These are phyloP conservation scores for Chlamydomonas incerta DNA, from an alignment of 139 green algal species.

Conservation along the genomic window DNA sequence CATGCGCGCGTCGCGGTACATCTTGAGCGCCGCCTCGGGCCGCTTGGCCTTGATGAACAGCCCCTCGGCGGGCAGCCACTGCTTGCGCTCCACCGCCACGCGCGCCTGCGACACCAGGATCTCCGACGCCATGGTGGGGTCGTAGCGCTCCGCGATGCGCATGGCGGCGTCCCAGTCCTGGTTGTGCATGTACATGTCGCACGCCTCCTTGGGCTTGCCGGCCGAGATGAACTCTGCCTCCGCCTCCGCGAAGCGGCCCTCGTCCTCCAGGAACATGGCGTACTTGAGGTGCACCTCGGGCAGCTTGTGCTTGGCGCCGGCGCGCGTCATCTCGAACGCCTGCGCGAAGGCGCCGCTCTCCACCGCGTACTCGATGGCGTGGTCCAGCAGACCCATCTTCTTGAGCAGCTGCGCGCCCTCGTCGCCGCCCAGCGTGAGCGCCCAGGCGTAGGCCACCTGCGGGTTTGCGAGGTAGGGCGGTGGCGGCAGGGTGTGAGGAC, in stretches of 20 bases:
- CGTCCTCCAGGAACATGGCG: slow-evolving; percentile 91
- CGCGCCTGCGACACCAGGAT: slow-evolving; percentile 71
- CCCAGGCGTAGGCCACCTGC: slow-evolving; percentile 85
- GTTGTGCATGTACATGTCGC: slow-evolving; percentile 86
- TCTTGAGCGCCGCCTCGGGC: slow-evolving; percentile 80
- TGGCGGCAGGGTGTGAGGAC: too few species aligned
- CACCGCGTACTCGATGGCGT: slow-evolving; percentile 78
- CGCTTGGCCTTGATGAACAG: slow-evolving; percentile 79
- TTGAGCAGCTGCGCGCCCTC: slow-evolving; percentile 75
- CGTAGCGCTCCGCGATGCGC: slow-evolving; percentile 77
- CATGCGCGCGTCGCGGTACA: slow-evolving; percentile 77
- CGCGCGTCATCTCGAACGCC: slow-evolving; percentile 75
- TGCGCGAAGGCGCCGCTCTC: slow-evolving; percentile 80
- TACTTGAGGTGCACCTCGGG: slow-evolving; percentile 81
- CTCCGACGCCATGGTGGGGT: slow-evolving; percentile 67
- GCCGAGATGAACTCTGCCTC: slow-evolving; percentile 76
- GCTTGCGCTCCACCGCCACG: slow-evolving; percentile 45
- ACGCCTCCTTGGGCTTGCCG: slow-evolving; percentile 81
- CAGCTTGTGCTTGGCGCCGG: slow-evolving; percentile 71
- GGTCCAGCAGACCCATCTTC: slow-evolving; percentile 76
- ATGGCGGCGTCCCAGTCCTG: slow-evolving; percentile 81
- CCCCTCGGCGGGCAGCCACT: slow-evolving; percentile 37
- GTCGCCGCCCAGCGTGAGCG: slow-evolving; percentile 74
- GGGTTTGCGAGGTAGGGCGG: too few species aligned
- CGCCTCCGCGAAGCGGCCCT: slow-evolving; percentile 78